These are phyloP conservation scores for Helianthus annuus DNA, from an alignment of 129 eudicot species.

Conservation along the genomic window HanXRQr2.0-SUNRISE NC_035440.2:62778959-62779458, in stretches of 20 bases:
- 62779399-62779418: conserved; percentile 38
- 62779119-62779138: conserved; percentile 44
- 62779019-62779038: conserved; percentile 34
- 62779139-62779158: conserved; percentile 42
- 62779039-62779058: conserved; percentile 9
- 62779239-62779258: conserved; percentile 47
- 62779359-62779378: conserved; percentile 40
- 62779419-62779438: conserved; percentile 50
- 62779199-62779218: conserved; percentile 49
- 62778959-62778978: not conserved
- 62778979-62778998: conserved; percentile 14
- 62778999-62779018: conserved; percentile 22
- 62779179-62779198: conserved; percentile 47
- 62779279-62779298: conserved; percentile 39
- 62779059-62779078: conserved; percentile 35
- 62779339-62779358: conserved; percentile 46
- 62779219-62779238: conserved; percentile 43
- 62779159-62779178: conserved; percentile 45
- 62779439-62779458: conserved; percentile 49
- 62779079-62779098: conserved; percentile 48
- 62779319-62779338: conserved; percentile 50
- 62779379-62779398: conserved; percentile 39
- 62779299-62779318: conserved; percentile 39
- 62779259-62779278: conserved; percentile 44
- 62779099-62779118: conserved; percentile 44